Conservation (phyloP, 805 yeast species). For the Yarrowia keelungensis region DNA sequence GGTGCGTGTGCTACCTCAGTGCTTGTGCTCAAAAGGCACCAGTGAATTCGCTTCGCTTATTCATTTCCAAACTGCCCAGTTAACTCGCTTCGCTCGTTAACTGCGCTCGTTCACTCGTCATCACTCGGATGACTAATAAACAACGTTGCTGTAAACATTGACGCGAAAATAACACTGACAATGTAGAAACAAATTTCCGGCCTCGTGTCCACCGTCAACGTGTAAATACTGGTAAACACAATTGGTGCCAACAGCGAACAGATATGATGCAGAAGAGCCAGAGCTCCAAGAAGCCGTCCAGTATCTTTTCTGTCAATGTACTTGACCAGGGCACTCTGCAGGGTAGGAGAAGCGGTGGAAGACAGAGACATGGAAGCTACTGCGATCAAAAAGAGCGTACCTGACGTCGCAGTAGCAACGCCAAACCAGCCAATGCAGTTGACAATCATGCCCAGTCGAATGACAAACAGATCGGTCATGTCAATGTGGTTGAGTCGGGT, state of each 20-base stretch:
- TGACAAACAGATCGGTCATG: conserved; percentile 41
- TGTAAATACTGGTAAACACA: conserved; percentile 43
- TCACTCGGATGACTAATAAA: conserved; percentile 20
- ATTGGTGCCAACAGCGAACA: conserved; percentile 40
- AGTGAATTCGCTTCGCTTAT: too few relatives aligned
- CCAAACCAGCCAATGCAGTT: conserved; percentile 41
- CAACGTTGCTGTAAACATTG: background rate
- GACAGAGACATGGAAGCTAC: conserved; percentile 43
- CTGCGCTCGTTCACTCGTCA: background rate
- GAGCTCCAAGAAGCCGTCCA: conserved; percentile 46
- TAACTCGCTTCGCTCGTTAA: background rate
- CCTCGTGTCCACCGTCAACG: conserved; percentile 41
- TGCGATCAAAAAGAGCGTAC: conserved; percentile 39
- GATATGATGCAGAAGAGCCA: conserved; percentile 42
- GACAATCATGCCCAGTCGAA: conserved; percentile 42
- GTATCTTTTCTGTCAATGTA: conserved; percentile 43
- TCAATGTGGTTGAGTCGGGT: conserved; percentile 41
- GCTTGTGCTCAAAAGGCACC: too few relatives aligned
- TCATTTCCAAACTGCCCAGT: too few relatives aligned
- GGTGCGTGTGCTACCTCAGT: too few relatives aligned
- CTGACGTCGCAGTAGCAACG: conserved; percentile 43
- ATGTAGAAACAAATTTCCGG: conserved; percentile 43
- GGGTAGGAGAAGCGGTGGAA: conserved; percentile 43
- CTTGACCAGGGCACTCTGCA: conserved; percentile 45
- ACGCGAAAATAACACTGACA: conserved; percentile 39